Conservation (phyloP, 1,284 basidiomycete species). For the Rhodotorula sp. region DNA sequence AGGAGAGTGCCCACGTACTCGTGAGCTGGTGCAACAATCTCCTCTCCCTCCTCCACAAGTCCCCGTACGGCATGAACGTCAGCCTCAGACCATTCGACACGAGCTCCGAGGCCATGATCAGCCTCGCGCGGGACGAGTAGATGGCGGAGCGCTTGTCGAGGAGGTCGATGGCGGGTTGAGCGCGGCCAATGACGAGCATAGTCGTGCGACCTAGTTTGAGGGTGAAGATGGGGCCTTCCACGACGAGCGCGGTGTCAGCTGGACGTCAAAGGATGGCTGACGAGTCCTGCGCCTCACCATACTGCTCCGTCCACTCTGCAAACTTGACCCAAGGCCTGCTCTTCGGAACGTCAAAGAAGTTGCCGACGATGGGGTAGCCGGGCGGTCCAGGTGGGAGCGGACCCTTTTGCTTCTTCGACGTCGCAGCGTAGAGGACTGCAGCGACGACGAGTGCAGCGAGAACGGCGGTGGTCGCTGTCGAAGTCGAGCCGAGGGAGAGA, state of each 20-base stretch:
- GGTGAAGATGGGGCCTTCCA: constrained; percentile 43
- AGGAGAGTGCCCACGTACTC: no score
- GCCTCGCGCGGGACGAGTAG: constrained; percentile 43
- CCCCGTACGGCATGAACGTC: constrained; percentile 43
- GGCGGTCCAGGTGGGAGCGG: constrained; percentile 20
- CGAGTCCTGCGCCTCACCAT: constrained; percentile 15
- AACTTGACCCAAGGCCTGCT: constrained; percentile 41
- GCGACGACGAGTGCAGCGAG: background rate
- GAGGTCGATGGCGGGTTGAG: constrained; percentile 43
- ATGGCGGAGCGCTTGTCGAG: constrained; percentile 45
- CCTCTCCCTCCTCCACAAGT: constrained; percentile 42
- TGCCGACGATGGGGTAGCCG: constrained; percentile 37
- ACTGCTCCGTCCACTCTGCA: constrained; percentile 40
- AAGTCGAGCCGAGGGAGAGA: background rate
- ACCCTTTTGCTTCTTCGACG: background rate
- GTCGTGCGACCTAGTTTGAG: constrained; percentile 40
- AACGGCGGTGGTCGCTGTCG: background rate
- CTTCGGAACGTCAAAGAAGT: constrained; percentile 41
- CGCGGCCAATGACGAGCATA: constrained; percentile 41
- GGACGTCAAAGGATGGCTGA: no score
- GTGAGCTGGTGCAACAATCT: constrained; percentile 43
- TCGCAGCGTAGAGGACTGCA: background rate
- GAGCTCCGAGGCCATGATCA: constrained; percentile 45
- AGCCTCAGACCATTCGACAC: constrained; percentile 42
- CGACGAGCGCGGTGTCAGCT: background rate